Conservation (phyloP, 2,329 filamentous ascomycete genomes). For the Claviceps fusiformis region DNA sequence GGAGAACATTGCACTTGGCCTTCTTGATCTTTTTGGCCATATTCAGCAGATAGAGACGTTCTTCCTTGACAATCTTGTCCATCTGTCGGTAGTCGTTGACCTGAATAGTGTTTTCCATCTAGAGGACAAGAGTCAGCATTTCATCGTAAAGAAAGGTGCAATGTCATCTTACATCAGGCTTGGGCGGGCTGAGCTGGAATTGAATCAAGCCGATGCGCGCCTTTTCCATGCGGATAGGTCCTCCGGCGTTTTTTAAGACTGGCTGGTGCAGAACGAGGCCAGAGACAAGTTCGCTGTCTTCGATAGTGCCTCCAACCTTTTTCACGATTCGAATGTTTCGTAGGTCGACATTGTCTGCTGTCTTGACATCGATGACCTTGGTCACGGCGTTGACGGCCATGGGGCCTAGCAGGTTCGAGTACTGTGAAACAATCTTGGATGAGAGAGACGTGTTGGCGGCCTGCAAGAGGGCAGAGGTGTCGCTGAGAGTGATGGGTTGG, state of each 20-base stretch:
- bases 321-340: constrained; percentile 95
- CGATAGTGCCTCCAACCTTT: constrained; percentile 95
- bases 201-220: constrained; percentile 93
- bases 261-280: constrained; percentile 85
- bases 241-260: constrained; percentile 85
- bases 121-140: constrained; percentile 1
- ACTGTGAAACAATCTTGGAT: constrained; percentile 96
- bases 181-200: constrained; percentile 95
- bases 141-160: not conserved
- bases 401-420: constrained; percentile 85
- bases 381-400: constrained; percentile 97
- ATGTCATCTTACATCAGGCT: constrained; percentile 67
- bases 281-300: constrained; percentile 95
- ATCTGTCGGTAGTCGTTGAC: constrained; percentile 99
- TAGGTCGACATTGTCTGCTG: constrained; percentile 89
- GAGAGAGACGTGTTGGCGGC: constrained; percentile 94
- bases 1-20: constrained; percentile 95
- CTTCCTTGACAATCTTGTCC: constrained; percentile 99
- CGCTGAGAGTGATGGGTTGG: constrained; percentile 76
- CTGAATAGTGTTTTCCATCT: constrained; percentile 99
- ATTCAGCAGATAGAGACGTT: constrained; percentile 93
- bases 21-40: constrained; percentile 99
- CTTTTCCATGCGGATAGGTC: constrained; percentile 90
- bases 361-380: constrained; percentile 91
- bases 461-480: constrained; percentile 83